Evolutionary conservation across 139 green algal species (phyloP), one percentile per base, ranked within the genome.

Genomic region (Edaphochlamys debaryana): DNA sequence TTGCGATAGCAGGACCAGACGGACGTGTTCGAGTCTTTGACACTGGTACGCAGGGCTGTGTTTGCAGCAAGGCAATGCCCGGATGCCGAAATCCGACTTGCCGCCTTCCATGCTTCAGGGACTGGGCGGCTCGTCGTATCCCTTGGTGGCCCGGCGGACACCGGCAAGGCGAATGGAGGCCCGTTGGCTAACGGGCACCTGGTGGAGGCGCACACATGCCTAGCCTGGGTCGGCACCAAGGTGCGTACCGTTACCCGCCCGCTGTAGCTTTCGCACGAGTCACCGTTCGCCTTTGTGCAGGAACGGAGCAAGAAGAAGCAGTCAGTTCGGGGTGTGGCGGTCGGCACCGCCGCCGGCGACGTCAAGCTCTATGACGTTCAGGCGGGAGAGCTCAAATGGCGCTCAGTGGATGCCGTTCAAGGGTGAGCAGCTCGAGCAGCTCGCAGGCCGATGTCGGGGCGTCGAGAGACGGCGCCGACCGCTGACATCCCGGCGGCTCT

Each of bases 351-450:
- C 22, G 69, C 84, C 30, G 93, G 93, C 29, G 86, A 90, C 40
- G 88, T 96, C 6, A 87, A 89, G 67, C 76, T 85, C 6, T 95
- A 88, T 56, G 87, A 94, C 34, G 79, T 87, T 1, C 85, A 91
- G 58, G 70, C 91, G 2, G 91, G 89, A 1, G 87, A 94, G 34
- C 69, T 92, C 17, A 79, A 80, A 37, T 96, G 93, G 93, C 70
- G 84, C 9, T 50, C 74, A 5, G 37, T 41, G 3, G 75, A 76
- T 42, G 90, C 75, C 72, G 88, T 94, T 37, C 88, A 94, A 74
- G 93, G 93, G 93, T 95, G 56, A 77, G 89, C 4, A 63, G 50
- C n/a, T n/a, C n/a, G n/a, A n/a, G n/a, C n/a, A n/a, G n/a, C n/a
- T n/a, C n/a, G n/a, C n/a, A n/a, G n/a, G n/a, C n/a, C n/a, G n/a